Evolutionary conservation across 1,284 basidiomycete species (phyloP).

Genomic region (Wallemia mellicola): DNA sequence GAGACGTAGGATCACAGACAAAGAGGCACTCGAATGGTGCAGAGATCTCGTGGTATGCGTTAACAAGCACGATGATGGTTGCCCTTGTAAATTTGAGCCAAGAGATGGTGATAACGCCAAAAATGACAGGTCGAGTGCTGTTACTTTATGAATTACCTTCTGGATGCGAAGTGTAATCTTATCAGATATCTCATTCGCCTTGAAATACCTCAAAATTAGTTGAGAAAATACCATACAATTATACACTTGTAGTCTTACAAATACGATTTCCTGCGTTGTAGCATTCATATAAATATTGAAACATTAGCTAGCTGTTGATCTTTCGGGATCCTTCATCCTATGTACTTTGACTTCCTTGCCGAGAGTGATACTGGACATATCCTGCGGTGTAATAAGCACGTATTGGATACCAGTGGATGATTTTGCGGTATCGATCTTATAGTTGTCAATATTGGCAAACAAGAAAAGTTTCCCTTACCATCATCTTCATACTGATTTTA

Average conservation of each 20-base stretch:
- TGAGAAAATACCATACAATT: too few species aligned
- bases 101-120: too few species aligned
- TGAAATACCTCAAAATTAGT: too few species aligned
- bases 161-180: too few species aligned
- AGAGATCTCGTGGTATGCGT: background rate
- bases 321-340: conserved; percentile 42
- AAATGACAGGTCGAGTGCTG: too few species aligned
- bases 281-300: too few species aligned
- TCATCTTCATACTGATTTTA: conserved; percentile 66
- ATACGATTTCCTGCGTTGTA: too few species aligned
- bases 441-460: conserved; percentile 3
- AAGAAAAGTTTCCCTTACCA: conserved; percentile 24
- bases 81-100: background rate
- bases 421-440: conserved; percentile 54
- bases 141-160: too few species aligned
- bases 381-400: conserved; percentile 53
- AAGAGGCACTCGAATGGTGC: background rate
- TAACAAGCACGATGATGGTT: background rate
- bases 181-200: too few species aligned
- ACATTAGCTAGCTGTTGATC: conserved; percentile 3
- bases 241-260: too few species aligned
- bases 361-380: conserved; percentile 23
- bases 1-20: too few species aligned
- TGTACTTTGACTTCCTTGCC: conserved; percentile 34
- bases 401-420: conserved; percentile 60